Percentiles rank a stretch among this genome's conserved stretches.
These are phyloP conservation scores for Glycine tomentella DNA, from an alignment of 306 rosid species.

Conservation along the genomic window DNA sequence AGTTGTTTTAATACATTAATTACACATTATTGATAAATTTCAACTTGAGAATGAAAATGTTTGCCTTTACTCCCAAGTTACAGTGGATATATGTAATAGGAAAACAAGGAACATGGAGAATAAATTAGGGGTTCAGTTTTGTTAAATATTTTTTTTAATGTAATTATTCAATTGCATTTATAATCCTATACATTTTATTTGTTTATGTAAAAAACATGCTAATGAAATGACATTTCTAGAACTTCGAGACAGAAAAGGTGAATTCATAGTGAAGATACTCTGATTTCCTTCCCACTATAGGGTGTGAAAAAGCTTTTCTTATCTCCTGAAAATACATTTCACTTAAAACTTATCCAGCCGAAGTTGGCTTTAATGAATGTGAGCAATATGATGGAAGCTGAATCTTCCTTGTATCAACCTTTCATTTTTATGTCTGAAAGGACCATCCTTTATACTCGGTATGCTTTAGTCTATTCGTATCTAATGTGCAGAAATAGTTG, in stretches of 20 bases:
- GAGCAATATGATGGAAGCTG: neutral
- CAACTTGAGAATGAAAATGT: constrained; percentile 15
- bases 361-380: neutral
- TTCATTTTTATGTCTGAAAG: neutral
- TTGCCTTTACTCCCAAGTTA: neutral
- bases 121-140: neutral
- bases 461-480: neutral
- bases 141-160: neutral
- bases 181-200: neutral
- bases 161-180: neutral
- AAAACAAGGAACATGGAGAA: constrained; percentile 11
- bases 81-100: neutral
- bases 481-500: constrained; percentile 10
- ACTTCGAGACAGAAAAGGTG: neutral
- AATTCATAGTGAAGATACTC: neutral
- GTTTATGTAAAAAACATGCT: neutral
- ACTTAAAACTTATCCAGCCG: neutral
- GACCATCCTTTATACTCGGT: too few species aligned
- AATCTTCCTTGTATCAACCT: neutral
- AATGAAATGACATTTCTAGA: neutral
- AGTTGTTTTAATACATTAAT: neutral
- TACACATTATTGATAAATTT: neutral
- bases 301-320: neutral
- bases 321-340: neutral
- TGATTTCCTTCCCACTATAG: neutral